These are phyloP conservation scores for Candida mesenterica DNA, from an alignment of 1,139 yeast genomes.

Conservation along the genomic window DNA sequence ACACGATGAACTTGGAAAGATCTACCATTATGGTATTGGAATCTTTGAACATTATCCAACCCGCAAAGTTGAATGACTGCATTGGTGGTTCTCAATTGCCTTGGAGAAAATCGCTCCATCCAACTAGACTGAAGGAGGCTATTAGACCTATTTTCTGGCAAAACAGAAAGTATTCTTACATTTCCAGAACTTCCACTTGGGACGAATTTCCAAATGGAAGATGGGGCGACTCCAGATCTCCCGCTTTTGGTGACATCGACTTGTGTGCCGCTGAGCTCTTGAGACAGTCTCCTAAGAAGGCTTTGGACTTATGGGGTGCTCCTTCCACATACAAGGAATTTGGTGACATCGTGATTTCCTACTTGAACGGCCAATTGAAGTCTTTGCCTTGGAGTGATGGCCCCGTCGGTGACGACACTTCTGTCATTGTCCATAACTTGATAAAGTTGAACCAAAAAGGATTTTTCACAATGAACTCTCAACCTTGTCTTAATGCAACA, in stretches of 20 bases:
- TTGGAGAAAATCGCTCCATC: conserved; percentile 88
- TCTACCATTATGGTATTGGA: conserved; percentile 89
- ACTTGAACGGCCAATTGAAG: conserved; percentile 65
- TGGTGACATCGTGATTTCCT: conserved; percentile 58
- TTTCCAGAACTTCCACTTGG: conserved; percentile 89
- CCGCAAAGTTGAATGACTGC: conserved; percentile 39
- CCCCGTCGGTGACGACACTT: conserved; percentile 76
- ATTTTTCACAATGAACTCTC: conserved; percentile 84
- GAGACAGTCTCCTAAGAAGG: conserved; percentile 78
- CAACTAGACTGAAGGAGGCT: conserved; percentile 75
- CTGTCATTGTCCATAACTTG: conserved; percentile 58
- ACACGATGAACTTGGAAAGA: conserved; percentile 93
- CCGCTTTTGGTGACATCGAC: conserved; percentile 88
- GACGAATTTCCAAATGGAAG: conserved; percentile 95
- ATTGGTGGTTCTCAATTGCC: conserved; percentile 55
- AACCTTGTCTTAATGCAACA: conserved; percentile 87
- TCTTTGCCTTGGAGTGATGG: conserved; percentile 97
- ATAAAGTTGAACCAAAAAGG: conserved; percentile 63
- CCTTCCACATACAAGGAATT: conserved; percentile 64
- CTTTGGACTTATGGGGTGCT: conserved; percentile 82
- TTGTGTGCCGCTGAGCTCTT: conserved; percentile 73
- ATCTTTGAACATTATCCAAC: conserved; percentile 56
- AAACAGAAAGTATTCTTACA: conserved; percentile 86
- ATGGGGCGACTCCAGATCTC: conserved; percentile 93
- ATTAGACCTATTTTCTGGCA: conserved; percentile 97